Conservation (phyloP, 2,329 filamentous ascomycete species). For the Calonectria pteridis region DNA sequence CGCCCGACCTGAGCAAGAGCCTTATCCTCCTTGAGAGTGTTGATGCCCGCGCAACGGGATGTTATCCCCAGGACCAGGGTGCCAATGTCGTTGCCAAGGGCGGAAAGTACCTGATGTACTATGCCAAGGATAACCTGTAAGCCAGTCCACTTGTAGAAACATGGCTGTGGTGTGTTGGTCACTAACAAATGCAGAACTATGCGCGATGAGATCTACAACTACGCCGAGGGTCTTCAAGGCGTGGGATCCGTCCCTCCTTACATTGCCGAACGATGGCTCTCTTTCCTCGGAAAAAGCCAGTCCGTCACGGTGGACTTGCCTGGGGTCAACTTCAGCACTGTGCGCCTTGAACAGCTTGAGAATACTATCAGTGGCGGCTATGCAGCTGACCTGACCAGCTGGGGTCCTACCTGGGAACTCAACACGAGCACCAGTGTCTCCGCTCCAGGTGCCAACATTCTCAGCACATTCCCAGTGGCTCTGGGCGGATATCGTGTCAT, state of each 20-base stretch:
- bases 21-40: neutral
- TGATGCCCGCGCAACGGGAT: neutral
- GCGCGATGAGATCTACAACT: constrained; percentile 1
- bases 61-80: neutral
- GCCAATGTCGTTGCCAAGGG: neutral
- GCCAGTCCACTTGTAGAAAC: neutral
- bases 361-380: neutral
- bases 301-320: neutral
- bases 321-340: neutral
- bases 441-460: neutral
- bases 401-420: neutral
- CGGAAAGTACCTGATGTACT: neutral
- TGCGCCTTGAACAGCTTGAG: neutral
- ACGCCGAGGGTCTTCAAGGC: neutral
- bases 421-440: neutral
- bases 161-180: too few relatives aligned
- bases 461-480: neutral
- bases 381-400: neutral
- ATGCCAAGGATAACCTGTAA: neutral
- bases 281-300: neutral
- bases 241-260: neutral
- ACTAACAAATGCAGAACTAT: neutral
- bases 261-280: neutral
- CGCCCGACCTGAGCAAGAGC: neutral
- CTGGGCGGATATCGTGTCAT: constrained; percentile 1